phyloP scores from a whole-genome alignment of 1,284 basidiomycete species.

The Tremellales sp. region DNA sequence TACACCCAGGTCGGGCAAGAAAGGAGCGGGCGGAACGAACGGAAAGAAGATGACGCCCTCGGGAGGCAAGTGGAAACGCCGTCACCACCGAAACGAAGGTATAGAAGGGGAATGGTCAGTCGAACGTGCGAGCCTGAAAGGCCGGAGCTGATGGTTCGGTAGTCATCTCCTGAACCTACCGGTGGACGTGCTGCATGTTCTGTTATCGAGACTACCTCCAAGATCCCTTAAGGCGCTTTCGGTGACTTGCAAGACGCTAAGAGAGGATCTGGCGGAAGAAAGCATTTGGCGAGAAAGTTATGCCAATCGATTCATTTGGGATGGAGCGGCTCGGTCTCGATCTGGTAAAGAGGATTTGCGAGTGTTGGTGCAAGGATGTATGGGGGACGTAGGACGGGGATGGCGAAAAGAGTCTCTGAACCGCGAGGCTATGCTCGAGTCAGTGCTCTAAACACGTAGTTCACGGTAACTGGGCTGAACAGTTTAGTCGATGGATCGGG shows the following conservation, averaged over 20 bases:
- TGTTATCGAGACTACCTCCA: slow-evolving; percentile 38
- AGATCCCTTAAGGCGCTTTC: slow-evolving; percentile 29
- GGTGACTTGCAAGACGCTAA: slow-evolving; percentile 29
- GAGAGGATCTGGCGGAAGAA: slow-evolving; percentile 30
- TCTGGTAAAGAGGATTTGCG: slow-evolving; percentile 21
- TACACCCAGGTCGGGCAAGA: background rate
- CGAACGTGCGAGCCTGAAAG: background rate
- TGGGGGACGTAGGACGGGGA: slow-evolving; percentile 19
- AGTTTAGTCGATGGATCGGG: slow-evolving; percentile 33
- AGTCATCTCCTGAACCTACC: slow-evolving; percentile 40
- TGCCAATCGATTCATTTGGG: slow-evolving; percentile 38
- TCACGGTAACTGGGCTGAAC: background rate
- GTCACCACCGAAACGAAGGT: slow-evolving; percentile 5
- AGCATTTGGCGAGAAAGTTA: slow-evolving; percentile 42
- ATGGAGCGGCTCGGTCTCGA: slow-evolving; percentile 16
- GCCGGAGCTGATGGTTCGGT: slow-evolving; percentile 10
- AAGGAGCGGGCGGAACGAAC: too few relatives aligned
- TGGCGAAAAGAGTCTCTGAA: slow-evolving; percentile 34
- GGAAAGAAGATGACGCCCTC: slow-evolving; percentile 8
- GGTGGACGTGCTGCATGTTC: slow-evolving; percentile 34
- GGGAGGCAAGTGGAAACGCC: slow-evolving; percentile 25
- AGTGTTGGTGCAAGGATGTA: slow-evolving; percentile 25
- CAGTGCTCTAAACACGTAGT: slow-evolving; percentile 8
- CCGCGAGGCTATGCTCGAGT: slow-evolving; percentile 43
- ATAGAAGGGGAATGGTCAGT: slow-evolving; percentile 21